Percentiles rank a stretch among this genome's conserved stretches.
These are phyloP conservation scores for Monilinia laxa DNA, from an alignment of 2,329 filamentous ascomycete species.

Conservation along the genomic window DNA sequence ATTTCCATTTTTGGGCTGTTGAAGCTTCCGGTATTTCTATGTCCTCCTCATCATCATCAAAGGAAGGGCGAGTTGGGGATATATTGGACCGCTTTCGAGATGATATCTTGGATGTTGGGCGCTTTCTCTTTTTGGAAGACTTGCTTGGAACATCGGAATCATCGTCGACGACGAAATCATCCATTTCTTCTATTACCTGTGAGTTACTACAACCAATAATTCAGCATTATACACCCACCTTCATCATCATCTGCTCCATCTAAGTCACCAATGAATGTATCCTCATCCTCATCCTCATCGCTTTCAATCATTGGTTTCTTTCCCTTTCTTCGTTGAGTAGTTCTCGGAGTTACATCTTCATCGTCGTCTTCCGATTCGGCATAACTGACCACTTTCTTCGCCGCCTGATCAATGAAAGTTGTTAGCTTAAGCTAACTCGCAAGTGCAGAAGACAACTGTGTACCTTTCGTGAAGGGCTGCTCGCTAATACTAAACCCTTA, in stretches of 20 bases:
- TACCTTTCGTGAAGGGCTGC: conserved; percentile 82
- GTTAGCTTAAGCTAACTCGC: background rate
- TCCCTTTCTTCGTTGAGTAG: conserved; percentile 42
- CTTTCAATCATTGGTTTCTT: conserved; percentile 64
- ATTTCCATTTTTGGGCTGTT: conserved; percentile 81
- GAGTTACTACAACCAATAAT: background rate
- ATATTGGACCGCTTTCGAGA: conserved; percentile 63
- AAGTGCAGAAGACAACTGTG: conserved; percentile 26
- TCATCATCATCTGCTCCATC: conserved; percentile 58
- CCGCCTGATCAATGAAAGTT: conserved; percentile 42
- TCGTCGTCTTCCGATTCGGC: conserved; percentile 82
- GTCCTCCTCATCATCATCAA: conserved; percentile 49
- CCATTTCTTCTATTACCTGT: conserved; percentile 61
- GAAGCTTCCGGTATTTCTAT: conserved; percentile 61
- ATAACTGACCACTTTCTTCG: conserved; percentile 71
- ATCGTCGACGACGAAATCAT: conserved; percentile 80
- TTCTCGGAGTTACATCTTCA: conserved; percentile 59
- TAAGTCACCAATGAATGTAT: conserved; percentile 62
- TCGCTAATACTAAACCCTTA: conserved; percentile 48
- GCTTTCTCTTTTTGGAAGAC: conserved; percentile 64
- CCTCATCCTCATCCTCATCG: conserved; percentile 62
- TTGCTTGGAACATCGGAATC: conserved; percentile 69
- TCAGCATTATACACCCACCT: conserved; percentile 46
- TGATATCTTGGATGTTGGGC: conserved; percentile 51
- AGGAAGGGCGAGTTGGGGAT: conserved; percentile 49